Base-by-base conservation (phyloP, 2,329 filamentous ascomycete genomes). In the Fusarium beomiforme region DNA sequence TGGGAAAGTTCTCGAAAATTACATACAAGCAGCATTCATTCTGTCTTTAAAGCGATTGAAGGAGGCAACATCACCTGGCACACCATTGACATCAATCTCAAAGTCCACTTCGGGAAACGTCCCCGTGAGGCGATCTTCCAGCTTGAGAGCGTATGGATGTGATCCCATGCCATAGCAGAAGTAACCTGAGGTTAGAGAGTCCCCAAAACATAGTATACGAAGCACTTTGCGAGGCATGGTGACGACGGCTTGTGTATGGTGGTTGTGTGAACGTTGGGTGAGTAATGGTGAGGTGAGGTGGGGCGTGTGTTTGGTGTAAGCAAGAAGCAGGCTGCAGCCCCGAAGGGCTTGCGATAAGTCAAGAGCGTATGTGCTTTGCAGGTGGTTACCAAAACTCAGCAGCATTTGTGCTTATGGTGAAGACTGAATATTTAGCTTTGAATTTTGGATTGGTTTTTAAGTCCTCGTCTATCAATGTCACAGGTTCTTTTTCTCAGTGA, bases 101-200 rank as follows among this genome's bases (percentile, higher is more conserved):
- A 89, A 76, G 36, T 80, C 77, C 23, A 79, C 71, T n/a, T 76
- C 73, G 6, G 84, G 82, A 50, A 88, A 85, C 3, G 83, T 83
- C 33, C 81, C 81, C 29, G 81, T 77, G 36, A 90, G 81, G 63
- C 82, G 83, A 56, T 84, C 76, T 65, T 81, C 74, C 17, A 92
- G 80, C 60, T 81, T 81, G 26, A 78, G 74, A 9, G 83, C 83
- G 80, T 92, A 92, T 0, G 90, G 88, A 64, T 88, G 83, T 46
- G 80, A 81, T 54, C 67, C 76, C 17, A 79, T 54, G 23, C 86
- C 87, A 47, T 71, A 79, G 63, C 69, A 56, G 33, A 83, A 81
- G 77, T 82, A 90, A 43, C 90, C 90, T 16, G 83, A 83, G 9
- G 90, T 91, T 47, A 92, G 85, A 41, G 88, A 90, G 83, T 91